Evolutionary conservation across 176 grass and related monocot genomes (phyloP), one percentile per base, ranked within the genome.

Genomic region (Poa annua): DNA sequence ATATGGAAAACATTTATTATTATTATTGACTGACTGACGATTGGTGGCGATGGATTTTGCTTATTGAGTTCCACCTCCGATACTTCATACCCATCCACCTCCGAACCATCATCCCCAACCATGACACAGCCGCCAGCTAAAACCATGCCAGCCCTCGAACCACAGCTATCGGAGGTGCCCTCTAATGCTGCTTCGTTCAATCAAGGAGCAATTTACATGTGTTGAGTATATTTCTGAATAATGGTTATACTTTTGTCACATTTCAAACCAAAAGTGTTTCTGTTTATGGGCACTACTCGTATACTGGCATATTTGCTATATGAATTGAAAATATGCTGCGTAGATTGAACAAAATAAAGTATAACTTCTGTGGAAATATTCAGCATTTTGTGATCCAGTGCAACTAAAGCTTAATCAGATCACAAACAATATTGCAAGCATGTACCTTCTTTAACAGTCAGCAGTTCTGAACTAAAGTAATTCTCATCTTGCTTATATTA

Each of bases 261-360:
- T 10, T 74, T 80, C 53, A 67, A 49, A 1, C 68, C 50, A 55
- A 79, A 81, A 17, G 14, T 36, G 8, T 79, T 49, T 63, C 2
- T 86, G 15, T 54, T 42, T 65, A 17, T 24, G 4, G 11, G 56
- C 15, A 64, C 35, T 64, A 1, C 35, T 80, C 26, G 38, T 17
- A 65, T 49, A 50, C 12, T 36, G 11, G 62, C 25, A 24, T 59
- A 57, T 26, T 51, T 64, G 24, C 51, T 73, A 34, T 71, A 45
- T 53, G 8, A 54, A 72, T 61, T 73, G 47, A 48, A 65, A 66
- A 4, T 59, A 56, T 47, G 6, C 19, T 52, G 42, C 39, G 74
- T 73, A 66, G 48, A 16, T 55, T 24, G 9, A 74, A 65, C 0
- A 25, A 55, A 62, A 17, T 0, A 42, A 39, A 29, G 13, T 49